A percentile compares a stretch with the other conserved stretches of the same genome.
Conservation (phyloP, 192 early-diverging fungal genomes). For the Backusella liffmaniae region DNA sequence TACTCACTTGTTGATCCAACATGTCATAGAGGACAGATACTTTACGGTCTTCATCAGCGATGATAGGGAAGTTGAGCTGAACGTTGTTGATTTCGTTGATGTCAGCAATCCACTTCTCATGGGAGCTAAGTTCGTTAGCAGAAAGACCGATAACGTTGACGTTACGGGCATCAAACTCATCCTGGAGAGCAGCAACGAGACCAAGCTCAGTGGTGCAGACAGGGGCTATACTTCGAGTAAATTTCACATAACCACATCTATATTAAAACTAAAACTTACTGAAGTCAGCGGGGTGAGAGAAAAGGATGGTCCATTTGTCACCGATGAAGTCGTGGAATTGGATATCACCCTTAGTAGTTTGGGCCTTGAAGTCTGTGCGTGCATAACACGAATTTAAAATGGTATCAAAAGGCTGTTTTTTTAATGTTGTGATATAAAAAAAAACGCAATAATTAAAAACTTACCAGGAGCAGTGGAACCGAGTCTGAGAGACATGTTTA, state of each 20-base stretch:
- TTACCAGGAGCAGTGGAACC: constrained; percentile 56
- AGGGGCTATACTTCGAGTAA: constrained; percentile 49
- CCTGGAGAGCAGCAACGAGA: constrained; percentile 76
- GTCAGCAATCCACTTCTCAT: constrained; percentile 88
- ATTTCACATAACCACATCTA: not conserved
- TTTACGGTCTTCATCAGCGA: constrained; percentile 85
- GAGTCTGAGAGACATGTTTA: constrained; percentile 47
- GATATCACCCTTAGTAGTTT: constrained; percentile 89
- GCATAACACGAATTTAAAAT: not conserved
- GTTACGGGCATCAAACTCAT: constrained; percentile 75
- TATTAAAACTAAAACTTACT: constrained; percentile 45
- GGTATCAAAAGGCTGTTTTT: not conserved
- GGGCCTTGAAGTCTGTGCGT: constrained; percentile 67
- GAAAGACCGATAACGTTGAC: constrained; percentile 95
- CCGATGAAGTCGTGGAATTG: constrained; percentile 89
- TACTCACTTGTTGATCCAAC: constrained; percentile 81
- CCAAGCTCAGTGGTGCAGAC: constrained; percentile 98
- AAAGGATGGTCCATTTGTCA: constrained; percentile 90
- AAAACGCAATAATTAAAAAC: not conserved
- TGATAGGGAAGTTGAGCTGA: constrained; percentile 84
- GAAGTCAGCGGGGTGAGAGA: constrained; percentile 98
- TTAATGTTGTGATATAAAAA: not conserved
- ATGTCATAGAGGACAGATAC: constrained; percentile 94
- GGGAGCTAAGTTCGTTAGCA: constrained; percentile 81
- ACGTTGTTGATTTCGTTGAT: constrained; percentile 91